Base-by-base conservation (phyloP, 768 basidiomycete genomes). In the Boletus vermiculosoides region DNA sequence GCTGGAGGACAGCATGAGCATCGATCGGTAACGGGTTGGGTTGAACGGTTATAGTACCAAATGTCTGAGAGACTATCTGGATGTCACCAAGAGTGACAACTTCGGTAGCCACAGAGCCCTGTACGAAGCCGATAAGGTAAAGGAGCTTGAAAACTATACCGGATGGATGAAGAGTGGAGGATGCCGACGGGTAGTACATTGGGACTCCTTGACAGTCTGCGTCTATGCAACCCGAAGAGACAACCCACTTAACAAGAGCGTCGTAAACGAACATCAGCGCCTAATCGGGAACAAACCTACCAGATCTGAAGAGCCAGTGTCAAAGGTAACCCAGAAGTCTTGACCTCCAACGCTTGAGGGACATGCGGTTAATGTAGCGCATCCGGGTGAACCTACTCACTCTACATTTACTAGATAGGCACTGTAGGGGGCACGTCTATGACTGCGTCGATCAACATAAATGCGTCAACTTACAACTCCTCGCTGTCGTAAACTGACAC, bases 271-370 rank as follows among this genome's bases (percentile, higher is more conserved):
- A 18, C 45, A 30, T 40, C 46, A 34, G 48, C 1, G 15, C 12
- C 54, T 13, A 46, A n/a, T 25, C 33, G 36, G 46, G 42, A 57
- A 53, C 23, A 50, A 50, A 34, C 63, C 45, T 60, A 82, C 82
- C 60, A 85, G 62, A 64, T 84, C 83, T 1, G 84, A 77, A 4
- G 83, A 85, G 47, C 83, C 83, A 9, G 83, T 84, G 63, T 84
- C 83, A 30, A 83, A 69, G 5, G 81, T 75, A 22, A 78, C 71
- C 64, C 72, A 71, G 55, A 83, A 76, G 40, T 69, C 57, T 63
- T 80, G 77, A 4, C 71, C 73, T 45, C 78, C 78, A 45, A 80
- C 68, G 34, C 78, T 81, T 54, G 9, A 48, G 30, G 50, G 54
- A 36, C 12, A 46, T 67, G 54, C 42, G 54, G 36, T 23, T 31